Evolutionary conservation across 768 basidiomycete genomes (phyloP), one percentile per base, ranked within the genome.

Genomic region (Leccinellum luteum): DNA sequence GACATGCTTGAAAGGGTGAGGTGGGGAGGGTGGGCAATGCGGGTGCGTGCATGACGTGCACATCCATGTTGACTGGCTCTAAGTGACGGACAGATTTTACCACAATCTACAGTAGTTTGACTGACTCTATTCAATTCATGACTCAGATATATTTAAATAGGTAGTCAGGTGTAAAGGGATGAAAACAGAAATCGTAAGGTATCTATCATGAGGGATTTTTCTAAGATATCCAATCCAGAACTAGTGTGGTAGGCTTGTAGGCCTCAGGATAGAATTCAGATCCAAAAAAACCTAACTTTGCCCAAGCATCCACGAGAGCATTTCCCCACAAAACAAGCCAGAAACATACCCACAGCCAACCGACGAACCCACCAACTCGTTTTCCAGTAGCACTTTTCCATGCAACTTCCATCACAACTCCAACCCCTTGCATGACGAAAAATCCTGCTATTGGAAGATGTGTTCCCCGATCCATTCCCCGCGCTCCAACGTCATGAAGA

Each of bases 341-440:
- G 4, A 59, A 23, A 54, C 64, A 58, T 2, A 76, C 71, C 88
- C 87, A 90, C 15, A 80, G 28, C 69, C 76, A 73, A 4, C 87
- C 86, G 0, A 65, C 3, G 54, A 73, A 52, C 4, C 86, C 88
- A 41, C 70, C 67, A 6, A 85, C 81, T 38, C 74, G 74, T 44
- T 57, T 64, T n/a, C 84, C 80, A 0, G 79, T 82, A 2, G 65
- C 48, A 1, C 56, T 61, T 60, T 72, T 78, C 78, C 77, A 88
- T 9, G 66, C 53, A 21, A 69, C 62, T 67, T 89, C 87, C 31
- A 84, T 45, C 2, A 80, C 51, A 8, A 83, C 61, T 2, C 84
- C 84, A 1, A 84, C 62, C 12, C 80, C 85, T 60, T 80, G 83
- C 65, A 83, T 67, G 48, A 87, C 41, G 65, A 87, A 89, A 66